Evolutionary conservation across 352 stramenopile species (phyloP), one percentile per base, ranked within the genome.

Genomic region (Pythium sp.): DNA sequence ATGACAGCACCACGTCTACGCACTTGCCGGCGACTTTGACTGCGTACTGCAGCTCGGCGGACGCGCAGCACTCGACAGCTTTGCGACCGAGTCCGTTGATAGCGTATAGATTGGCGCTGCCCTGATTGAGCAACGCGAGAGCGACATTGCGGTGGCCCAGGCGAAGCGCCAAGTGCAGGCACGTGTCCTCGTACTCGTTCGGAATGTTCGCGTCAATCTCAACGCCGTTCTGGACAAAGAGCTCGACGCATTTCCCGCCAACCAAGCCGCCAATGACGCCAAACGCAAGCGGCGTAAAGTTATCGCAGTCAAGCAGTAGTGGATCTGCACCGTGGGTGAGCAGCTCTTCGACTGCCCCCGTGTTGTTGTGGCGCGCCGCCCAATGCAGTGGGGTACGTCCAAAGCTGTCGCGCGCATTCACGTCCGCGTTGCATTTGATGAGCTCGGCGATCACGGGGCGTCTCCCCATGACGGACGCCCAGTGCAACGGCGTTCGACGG

Each of bases 1-100:
- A 93, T 26, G 83, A 93, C 18, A 95, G 72, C 65, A 95, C 83
- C 28, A 95, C 83, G 64, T 95, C 87, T 22, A 89, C 72, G 70
- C 84, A 90, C 9, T 70, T 60, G 41, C 82, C 86, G 1, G 83
- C 85, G 32, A 86, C 70, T 59, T 95, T 95, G 62, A 93, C 84
- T 20, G 79, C 84, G 65, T 82, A 93, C 68, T 93, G 86, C 26
- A 93, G 64, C 61, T 91, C 84, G 14, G 83, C 82, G 0, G 86
- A 91, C 49, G 87, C 83, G 20, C 84, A 91, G 71, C 86, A 93
- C 58, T 93, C 80, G 43, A 95, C 72, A 0, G 87, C 84, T 32
- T 84, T 82, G 34, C 76, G 76, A 1, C 83, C 86, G 2, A 82
- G 72, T 3, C 70, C 71, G 49, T 93, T 92, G 56, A 86, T 49